Conservation (phyloP, 176 grass and related monocot genomes). For the Olyra latifolia region DNA sequence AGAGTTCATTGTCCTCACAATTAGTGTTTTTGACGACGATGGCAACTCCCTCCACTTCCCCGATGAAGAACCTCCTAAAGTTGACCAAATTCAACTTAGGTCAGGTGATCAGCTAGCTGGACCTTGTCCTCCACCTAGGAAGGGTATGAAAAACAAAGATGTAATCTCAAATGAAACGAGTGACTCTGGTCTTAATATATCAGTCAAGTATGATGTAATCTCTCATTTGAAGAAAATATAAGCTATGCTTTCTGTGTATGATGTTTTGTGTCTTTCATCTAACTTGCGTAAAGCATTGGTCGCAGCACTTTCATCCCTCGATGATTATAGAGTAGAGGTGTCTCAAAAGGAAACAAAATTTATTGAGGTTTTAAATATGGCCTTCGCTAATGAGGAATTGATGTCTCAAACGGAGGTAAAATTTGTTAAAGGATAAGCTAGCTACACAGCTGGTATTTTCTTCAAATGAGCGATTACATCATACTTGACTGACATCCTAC, state of each 20-base stretch:
- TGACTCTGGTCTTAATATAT: neutral
- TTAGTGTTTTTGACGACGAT: neutral
- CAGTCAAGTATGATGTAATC: slow-evolving; percentile 16
- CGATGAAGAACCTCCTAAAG: neutral
- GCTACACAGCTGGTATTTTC: slow-evolving; percentile 2
- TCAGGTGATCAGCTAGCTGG: neutral
- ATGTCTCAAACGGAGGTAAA: no score
- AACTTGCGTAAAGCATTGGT: neutral
- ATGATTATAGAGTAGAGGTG: neutral
- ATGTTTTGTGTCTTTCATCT: neutral
- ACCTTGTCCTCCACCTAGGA: neutral
- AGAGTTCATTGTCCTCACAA: neutral
- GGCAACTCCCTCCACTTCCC: neutral
- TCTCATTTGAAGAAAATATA: neutral
- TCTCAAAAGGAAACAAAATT: neutral
- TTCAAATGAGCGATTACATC: slow-evolving; percentile 5
- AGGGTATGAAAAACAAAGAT: neutral
- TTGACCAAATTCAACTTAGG: slow-evolving; percentile 9
- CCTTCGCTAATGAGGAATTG: neutral
- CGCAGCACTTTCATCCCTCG: neutral
- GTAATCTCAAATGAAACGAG: neutral
- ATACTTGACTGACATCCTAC: neutral
- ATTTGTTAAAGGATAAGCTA: no score
- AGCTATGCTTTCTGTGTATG: neutral
- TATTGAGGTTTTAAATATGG: neutral